Conservation (phyloP, 2,329 filamentous ascomycete species). For the Ceratocystis albifundus region DNA sequence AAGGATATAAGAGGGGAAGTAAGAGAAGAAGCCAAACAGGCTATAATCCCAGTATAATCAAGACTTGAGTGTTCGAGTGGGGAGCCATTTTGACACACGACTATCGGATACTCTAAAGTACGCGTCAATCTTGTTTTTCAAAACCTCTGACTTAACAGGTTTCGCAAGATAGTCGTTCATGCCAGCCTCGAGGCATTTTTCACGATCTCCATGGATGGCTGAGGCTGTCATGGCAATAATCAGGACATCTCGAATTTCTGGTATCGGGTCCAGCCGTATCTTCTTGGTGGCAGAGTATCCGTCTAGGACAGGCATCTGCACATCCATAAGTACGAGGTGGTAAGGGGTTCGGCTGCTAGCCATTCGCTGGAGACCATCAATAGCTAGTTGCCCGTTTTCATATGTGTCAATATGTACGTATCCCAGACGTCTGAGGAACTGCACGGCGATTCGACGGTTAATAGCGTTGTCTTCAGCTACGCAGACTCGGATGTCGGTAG, state of each 20-base stretch:
- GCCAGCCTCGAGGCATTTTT: constrained; percentile 88
- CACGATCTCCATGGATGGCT: constrained; percentile 84
- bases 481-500: constrained; percentile 71
- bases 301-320: constrained; percentile 89
- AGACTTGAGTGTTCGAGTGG: constrained; percentile 23
- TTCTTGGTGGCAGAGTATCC: constrained; percentile 84
- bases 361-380: constrained; percentile 68
- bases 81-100: constrained; percentile 23
- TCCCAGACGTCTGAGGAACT: constrained; percentile 75
- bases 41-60: neutral
- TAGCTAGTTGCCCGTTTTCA: constrained; percentile 77
- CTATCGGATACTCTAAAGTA: constrained; percentile 38
- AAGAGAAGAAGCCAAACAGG: constrained; percentile 5
- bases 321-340: constrained; percentile 88
- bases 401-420: constrained; percentile 75
- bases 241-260: constrained; percentile 68
- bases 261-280: constrained; percentile 63
- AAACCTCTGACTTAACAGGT: constrained; percentile 75
- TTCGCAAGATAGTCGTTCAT: constrained; percentile 98
- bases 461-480: constrained; percentile 93
- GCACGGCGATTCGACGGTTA: constrained; percentile 87
- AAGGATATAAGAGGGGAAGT: neutral
- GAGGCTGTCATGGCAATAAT: constrained; percentile 96
- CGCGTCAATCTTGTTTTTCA: constrained; percentile 67
- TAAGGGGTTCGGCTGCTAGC: constrained; percentile 64